Percentiles rank a stretch among this genome's conserved stretches.
These are phyloP conservation scores for Zygoascus ofunaensis DNA, from an alignment of 805 yeast species.

Conservation along the genomic window DNA sequence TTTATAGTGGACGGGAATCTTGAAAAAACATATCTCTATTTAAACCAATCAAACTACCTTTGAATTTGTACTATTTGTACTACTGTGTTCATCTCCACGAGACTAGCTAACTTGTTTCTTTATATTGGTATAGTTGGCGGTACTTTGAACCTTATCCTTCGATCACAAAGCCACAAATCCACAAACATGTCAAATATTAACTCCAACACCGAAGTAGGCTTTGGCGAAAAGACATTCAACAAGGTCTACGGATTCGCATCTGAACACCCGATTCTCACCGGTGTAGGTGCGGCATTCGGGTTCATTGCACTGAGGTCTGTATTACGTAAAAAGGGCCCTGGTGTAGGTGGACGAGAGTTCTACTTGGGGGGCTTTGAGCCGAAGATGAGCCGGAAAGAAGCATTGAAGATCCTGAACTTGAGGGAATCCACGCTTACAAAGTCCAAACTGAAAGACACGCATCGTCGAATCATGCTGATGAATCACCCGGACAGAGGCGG, in stretches of 20 bases:
- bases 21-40: too few relatives aligned
- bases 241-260: slow-evolving; percentile 10
- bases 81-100: too few relatives aligned
- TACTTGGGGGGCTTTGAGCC: slow-evolving; percentile 82
- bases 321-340: slow-evolving; percentile 42
- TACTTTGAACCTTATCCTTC: too few relatives aligned
- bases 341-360: slow-evolving; percentile 56
- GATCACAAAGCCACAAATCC: too few relatives aligned
- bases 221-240: slow-evolving; percentile 14
- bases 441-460: slow-evolving; percentile 52
- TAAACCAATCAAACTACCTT: too few relatives aligned
- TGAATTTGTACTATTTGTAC: too few relatives aligned
- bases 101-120: too few relatives aligned
- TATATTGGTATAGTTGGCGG: too few relatives aligned
- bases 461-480: slow-evolving; percentile 73
- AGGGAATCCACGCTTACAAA: slow-evolving; percentile 31
- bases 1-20: too few relatives aligned
- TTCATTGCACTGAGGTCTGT: slow-evolving; percentile 23
- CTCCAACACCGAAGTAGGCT: not conserved
- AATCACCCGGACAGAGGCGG: slow-evolving; percentile 97
- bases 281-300: slow-evolving; percentile 57
- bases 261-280: slow-evolving; percentile 66
- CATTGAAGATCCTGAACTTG: slow-evolving; percentile 71
- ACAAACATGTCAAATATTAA: too few relatives aligned
- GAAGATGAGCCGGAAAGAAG: slow-evolving; percentile 88